phyloP scores from a whole-genome alignment of 164 flowering plant genomes.

The Piper longum region DNA sequence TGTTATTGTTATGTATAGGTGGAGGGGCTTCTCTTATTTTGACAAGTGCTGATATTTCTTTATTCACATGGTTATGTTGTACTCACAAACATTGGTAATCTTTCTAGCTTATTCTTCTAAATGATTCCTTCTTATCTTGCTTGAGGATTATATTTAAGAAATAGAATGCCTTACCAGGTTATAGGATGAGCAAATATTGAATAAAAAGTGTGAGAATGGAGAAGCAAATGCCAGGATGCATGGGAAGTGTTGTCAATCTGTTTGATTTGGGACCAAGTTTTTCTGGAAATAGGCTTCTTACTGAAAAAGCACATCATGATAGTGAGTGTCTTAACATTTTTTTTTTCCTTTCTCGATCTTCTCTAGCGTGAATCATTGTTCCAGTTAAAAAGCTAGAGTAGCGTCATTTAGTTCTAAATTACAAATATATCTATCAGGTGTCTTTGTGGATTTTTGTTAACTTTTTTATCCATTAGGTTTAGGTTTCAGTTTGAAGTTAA shows the following conservation, averaged over 20 bases:
- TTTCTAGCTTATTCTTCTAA: neutral
- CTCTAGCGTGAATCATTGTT: neutral
- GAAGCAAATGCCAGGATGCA: slow-evolving; percentile 61
- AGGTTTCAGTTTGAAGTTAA: neutral
- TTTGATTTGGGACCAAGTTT: slow-evolving; percentile 51
- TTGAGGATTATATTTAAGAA: neutral
- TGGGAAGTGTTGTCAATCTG: slow-evolving; percentile 78
- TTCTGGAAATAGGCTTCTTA: slow-evolving; percentile 46
- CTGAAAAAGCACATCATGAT: slow-evolving; percentile 52
- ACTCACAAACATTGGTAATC: neutral
- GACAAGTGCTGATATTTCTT: neutral
- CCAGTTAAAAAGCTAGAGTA: neutral
- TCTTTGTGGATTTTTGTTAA: neutral
- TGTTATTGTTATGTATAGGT: neutral
- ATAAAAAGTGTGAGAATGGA: slow-evolving; percentile 30
- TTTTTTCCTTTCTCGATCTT: neutral
- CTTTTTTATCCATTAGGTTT: neutral
- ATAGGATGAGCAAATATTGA: slow-evolving; percentile 40
- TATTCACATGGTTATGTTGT: neutral
- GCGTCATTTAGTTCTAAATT: neutral
- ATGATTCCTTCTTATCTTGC: neutral
- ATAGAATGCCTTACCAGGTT: slow-evolving; percentile 17
- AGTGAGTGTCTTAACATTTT: slow-evolving; percentile 24
- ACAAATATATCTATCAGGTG: neutral
- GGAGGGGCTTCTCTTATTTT: neutral